Percentiles rank a stretch among this genome's conserved stretches.
phyloP scores from a whole-genome alignment of 192 early-diverging fungal species.

The Coemansia sp. region DNA sequence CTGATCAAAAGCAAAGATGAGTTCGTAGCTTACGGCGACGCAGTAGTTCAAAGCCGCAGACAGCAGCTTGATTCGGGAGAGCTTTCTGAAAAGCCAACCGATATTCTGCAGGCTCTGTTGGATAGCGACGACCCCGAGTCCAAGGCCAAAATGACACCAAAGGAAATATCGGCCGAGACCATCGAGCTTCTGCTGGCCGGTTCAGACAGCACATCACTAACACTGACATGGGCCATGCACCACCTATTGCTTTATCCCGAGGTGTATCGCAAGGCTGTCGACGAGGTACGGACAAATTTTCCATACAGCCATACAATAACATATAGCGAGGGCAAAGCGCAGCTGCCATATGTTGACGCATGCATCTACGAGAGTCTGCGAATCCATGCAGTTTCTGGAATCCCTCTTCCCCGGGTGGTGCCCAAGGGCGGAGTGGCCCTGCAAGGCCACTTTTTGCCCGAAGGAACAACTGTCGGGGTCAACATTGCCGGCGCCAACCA shows the following conservation, averaged over 20 bases:
- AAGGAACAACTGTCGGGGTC: constrained; percentile 15
- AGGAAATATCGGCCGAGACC: constrained; percentile 37
- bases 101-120: constrained; percentile 44
- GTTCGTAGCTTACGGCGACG: constrained; percentile 26
- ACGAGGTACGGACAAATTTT: constrained; percentile 26
- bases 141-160: constrained; percentile 27
- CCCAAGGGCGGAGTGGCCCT: constrained; percentile 35
- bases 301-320: constrained; percentile 16
- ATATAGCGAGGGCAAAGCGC: constrained; percentile 24
- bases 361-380: constrained; percentile 46
- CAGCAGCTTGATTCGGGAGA: not conserved
- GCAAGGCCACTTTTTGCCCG: constrained; percentile 38
- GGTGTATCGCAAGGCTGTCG: constrained; percentile 9
- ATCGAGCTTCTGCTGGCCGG: constrained; percentile 42
- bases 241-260: constrained; percentile 43
- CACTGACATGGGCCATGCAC: constrained; percentile 39
- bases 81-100: constrained; percentile 13
- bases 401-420: constrained; percentile 34
- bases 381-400: constrained; percentile 36
- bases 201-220: constrained; percentile 33
- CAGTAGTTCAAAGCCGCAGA: constrained; percentile 23
- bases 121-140: constrained; percentile 39
- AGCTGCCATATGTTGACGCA: constrained; percentile 40
- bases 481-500: constrained; percentile 31
- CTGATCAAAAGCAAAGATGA: constrained; percentile 19